These are phyloP conservation scores for Furculomyces boomerangus DNA, from an alignment of 371 early-diverging fungal species.

Conservation along the genomic window DNA sequence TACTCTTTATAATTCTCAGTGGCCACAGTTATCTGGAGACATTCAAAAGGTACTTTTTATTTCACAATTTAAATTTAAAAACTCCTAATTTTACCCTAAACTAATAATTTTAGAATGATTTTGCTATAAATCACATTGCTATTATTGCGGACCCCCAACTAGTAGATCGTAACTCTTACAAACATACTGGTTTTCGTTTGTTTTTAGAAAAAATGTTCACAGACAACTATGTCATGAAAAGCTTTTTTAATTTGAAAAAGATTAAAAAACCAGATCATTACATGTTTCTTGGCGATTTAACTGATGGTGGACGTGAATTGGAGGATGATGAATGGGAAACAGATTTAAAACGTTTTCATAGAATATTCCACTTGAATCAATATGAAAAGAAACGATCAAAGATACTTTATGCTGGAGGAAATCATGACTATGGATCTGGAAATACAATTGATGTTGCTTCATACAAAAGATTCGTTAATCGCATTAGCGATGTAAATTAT, in stretches of 20 bases:
- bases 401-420: conserved; percentile 49
- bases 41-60: background rate
- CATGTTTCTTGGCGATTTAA: conserved; percentile 70
- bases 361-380: conserved; percentile 17
- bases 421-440: conserved; percentile 87
- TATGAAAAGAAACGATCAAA: conserved; percentile 1
- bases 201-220: conserved; percentile 51
- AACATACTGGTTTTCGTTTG: conserved; percentile 29
- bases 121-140: conserved; percentile 9
- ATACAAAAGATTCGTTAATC: conserved; percentile 30
- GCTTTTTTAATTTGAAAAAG: conserved; percentile 36
- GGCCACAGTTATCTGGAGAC: conserved; percentile 7
- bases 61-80: background rate
- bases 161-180: conserved; percentile 73
- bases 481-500: conserved; percentile 52
- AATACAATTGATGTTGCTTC: conserved; percentile 33
- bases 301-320: conserved; percentile 79
- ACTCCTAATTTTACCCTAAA: background rate
- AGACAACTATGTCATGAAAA: conserved; percentile 66
- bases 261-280: conserved; percentile 37
- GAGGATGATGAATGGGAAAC: conserved; percentile 24
- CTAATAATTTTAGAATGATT: background rate
- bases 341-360: conserved; percentile 24
- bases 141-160: conserved; percentile 85
- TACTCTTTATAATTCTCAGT: conserved; percentile 8